Evolutionary conservation across 2,329 filamentous ascomycete species (phyloP), one percentile per base, ranked within the genome.

Genomic region (Arthrobotrys conoides): DNA sequence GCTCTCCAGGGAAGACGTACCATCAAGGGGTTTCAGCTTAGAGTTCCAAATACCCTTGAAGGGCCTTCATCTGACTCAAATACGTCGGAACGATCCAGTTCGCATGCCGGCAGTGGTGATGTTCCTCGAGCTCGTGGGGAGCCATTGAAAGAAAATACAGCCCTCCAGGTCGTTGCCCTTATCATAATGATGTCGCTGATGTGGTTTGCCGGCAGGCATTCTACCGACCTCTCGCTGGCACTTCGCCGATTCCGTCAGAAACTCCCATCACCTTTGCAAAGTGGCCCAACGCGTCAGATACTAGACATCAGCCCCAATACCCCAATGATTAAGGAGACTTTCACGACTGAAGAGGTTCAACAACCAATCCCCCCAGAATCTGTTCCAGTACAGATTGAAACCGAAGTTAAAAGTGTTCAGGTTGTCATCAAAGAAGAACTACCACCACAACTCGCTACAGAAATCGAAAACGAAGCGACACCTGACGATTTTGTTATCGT

Each of bases 171-270:
- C 18, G 67, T 64, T 8, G 73, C 73, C n/a, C 61, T 77, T 22
- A 5, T 71, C 6, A 68, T 77, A 14, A 33, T 77, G 20, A 77
- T 77, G 73, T 77, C 73, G 3, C n/a, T 71, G 14, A 77, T 77
- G 73, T 77, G 73, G 73, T 68, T 77, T 14, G 73, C 73, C 14
- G 73, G 73, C 18, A 77, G 53, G 65, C 67, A 77, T 22, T 77
- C 73, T 8, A 71, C 73, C 5, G 73, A 77, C 12, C 20, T 77
- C 6, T 71, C 73, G 0, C 20, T 77, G 3, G 41, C 67, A 16
- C 27, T 77, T 44, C 73, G 73, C 16, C 67, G 73, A 9, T 64
- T 77, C 67, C 61, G 73, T 9, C 49, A 71, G 24, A 66, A 48
- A 5, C 49, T 77, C 14, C 73, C 61, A 36, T 71, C 59, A 3